Conservation (phyloP, 2,329 filamentous ascomycete species). For the Hypoxylon sp. region DNA sequence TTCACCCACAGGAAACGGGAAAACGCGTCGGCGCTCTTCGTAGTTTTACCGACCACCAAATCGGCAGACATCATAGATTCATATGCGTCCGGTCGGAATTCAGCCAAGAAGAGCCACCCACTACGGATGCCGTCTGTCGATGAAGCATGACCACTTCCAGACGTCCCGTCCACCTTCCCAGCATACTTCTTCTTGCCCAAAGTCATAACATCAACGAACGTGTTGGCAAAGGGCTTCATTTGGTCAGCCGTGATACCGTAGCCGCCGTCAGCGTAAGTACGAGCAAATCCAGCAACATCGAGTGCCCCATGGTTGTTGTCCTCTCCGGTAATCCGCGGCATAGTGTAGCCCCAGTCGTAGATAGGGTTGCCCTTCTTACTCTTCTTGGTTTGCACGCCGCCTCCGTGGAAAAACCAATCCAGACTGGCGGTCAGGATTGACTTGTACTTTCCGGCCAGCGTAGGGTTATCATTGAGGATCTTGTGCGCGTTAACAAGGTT, state of each 20-base stretch:
- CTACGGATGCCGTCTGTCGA: conserved; percentile 28
- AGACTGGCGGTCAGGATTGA: conserved; percentile 36
- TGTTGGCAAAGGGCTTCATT: conserved; percentile 45
- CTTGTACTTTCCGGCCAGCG: conserved; percentile 32
- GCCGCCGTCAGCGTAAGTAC: conserved; percentile 37
- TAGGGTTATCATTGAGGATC: conserved; percentile 39
- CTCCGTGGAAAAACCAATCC: conserved; percentile 42
- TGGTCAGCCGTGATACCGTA: conserved; percentile 39
- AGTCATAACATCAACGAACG: conserved; percentile 46
- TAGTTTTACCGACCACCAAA: conserved; percentile 30
- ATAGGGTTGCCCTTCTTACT: conserved; percentile 38
- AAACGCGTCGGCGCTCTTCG: conserved; percentile 32
- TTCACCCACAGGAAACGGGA: conserved; percentile 42
- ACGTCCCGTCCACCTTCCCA: conserved; percentile 31
- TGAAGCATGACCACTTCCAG: conserved; percentile 23
- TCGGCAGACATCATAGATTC: conserved; percentile 39
- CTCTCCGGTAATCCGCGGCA: conserved; percentile 35
- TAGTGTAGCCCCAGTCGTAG: conserved; percentile 43
- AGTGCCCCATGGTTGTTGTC: conserved; percentile 44
- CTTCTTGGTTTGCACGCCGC: conserved; percentile 29
- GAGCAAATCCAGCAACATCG: conserved; percentile 41
- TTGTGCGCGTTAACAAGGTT: conserved; percentile 40
- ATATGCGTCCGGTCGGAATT: conserved; percentile 41
- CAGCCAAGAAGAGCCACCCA: conserved; percentile 38
- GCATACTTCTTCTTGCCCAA: conserved; percentile 35